Evolutionary conservation across 2,329 filamentous ascomycete species (phyloP), one percentile per base, ranked within the genome.

Genomic region (Scolecobasidium constrictum): DNA sequence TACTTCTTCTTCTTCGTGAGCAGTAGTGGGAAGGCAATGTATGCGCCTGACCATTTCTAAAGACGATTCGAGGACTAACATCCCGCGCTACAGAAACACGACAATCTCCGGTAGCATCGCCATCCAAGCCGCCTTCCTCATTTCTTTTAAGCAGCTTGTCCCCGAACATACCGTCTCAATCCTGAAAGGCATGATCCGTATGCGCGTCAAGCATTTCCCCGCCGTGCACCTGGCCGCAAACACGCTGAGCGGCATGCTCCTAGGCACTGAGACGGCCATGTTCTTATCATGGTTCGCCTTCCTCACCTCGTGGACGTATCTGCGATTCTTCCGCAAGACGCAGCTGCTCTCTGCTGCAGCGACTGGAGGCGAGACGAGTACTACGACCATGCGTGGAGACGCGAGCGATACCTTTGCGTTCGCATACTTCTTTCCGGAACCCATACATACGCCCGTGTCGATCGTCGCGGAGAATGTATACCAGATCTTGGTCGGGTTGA

Each of bases 341-440:
- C 72, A 67, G n/a, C 75, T 71, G 46, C 62, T 72, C 4, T 71
- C 72, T 0, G 70, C 70, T 1, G 66, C 70, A 2, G 67, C 68
- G 4, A 76, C 71, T 5, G 69, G 69, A 38, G 68, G 71, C 41
- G 63, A 57, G 4, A 9, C 26, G 9, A 60, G 35, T 28, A 15
- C 21, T 22, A 41, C 39, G 9, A 38, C 64, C 5, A 76, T 94
- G 52, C 83, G 81, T 49, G 92, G 92, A 48, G 92, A 98, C 60
- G 86, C 92, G 26, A 93, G 85, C 61, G 92, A 98, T 63, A 94
- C 88, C 0, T 98, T 98, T 58, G 83, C 88, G 5, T 94, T 98
- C 60, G 82, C 87, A 50, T 86, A 92, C 54, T 94, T 98, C 69
- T 96, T 96, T 66, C 92, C 92, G 0, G 83, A 83, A 38, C 77